Base-by-base conservation (phyloP, 139 green algal species). In the Volvox africanus region DNA sequence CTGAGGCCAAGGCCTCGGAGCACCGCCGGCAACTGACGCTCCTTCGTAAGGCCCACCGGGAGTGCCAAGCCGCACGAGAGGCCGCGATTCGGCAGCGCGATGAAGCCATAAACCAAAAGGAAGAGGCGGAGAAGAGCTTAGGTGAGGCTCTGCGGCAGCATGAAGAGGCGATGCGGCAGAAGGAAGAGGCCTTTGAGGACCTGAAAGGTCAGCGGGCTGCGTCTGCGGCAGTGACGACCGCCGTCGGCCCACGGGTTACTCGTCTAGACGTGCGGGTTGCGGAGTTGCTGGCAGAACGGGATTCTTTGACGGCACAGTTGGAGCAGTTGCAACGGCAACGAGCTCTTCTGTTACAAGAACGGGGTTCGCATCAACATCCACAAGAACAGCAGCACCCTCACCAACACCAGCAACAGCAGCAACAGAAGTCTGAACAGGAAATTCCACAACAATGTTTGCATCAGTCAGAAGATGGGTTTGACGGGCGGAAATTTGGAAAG, bases 221-320 rank as follows among this genome's bases (percentile, higher is more conserved):
- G 19, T 26, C 80, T 17, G 80, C 50, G n/a, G 80, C 80, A 30
- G 55, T 73, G 80, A 50, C 55, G 28, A 50, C 80, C 16, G 80
- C 80, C 3, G 80, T 28, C 14, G 80, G 80, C 28, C 55, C 80
- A 37, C 65, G 87, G 87, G 82, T 94, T 6, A 86, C 84, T 19
- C 19, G 26, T n/a, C 30, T 94, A 80, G 85, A 88, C n/a, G 82
- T 82, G 86, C 86, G 83, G 62, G 26, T 93, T 35, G 71, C 79
- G 26, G 24, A 87, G 62, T 50, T 93, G 33, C 16, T 65, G 75
- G 21, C 22, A 0, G 89, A 94, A 37, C 92, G 92, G 32, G 32
- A 76, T 19, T 67, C 86, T 1, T 75, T 92, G 67, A 69, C 28
- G 30, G 12, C 11, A 22, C 77, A 37, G 61, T 19, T 68, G 78